phyloP scores from a whole-genome alignment of 495 filamentous ascomycete species.

The Trichoderma asperelloides region DNA sequence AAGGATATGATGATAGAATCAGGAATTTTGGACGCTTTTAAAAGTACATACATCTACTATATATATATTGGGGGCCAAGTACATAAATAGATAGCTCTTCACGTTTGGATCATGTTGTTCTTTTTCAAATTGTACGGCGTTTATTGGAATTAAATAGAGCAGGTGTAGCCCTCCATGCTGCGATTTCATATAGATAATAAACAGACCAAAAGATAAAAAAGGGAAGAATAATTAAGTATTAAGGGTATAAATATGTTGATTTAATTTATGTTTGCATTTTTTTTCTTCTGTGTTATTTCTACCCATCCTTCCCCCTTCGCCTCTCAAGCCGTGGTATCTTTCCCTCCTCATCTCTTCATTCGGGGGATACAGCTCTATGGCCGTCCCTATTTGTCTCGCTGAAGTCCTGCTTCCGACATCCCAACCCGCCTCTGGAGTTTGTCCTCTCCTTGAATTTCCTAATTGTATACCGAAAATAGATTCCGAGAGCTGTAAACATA shows the following conservation, averaged over 20 bases:
- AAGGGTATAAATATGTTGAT: neutral
- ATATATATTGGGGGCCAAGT: too few relatives aligned
- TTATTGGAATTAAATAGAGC: neutral
- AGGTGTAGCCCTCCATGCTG: neutral
- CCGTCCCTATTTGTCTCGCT: neutral
- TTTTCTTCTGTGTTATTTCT: neutral
- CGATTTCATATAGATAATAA: neutral
- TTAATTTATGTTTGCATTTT: neutral
- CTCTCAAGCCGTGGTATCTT: neutral
- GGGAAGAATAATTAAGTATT: neutral
- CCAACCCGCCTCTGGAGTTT: neutral
- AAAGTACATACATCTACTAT: too few relatives aligned
- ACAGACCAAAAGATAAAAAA: neutral
- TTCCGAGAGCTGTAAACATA: neutral
- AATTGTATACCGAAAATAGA: neutral
- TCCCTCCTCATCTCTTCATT: neutral
- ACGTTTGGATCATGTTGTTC: too few relatives aligned
- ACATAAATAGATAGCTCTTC: too few relatives aligned
- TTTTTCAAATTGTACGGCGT: neutral
- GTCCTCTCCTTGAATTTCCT: neutral
- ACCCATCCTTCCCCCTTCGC: neutral
- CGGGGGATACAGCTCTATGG: neutral
- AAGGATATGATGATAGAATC: neutral
- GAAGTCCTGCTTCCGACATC: neutral
- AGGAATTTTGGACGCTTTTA: too few relatives aligned